phyloP scores from a whole-genome alignment of 306 rosid species.

The Styphnolobium japonicum region DNA sequence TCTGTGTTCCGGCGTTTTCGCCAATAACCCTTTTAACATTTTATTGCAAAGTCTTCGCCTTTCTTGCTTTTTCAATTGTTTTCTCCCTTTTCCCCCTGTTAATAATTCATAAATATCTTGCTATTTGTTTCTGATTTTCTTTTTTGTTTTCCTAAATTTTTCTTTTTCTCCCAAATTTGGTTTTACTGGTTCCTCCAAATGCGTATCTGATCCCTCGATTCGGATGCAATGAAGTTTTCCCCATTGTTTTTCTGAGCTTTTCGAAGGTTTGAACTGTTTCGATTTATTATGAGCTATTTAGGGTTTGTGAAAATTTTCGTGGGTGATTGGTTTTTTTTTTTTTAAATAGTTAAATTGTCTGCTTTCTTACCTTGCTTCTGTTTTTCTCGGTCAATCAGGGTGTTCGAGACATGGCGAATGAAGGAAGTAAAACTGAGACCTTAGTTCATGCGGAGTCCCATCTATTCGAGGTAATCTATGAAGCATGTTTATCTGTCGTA shows the following conservation, averaged over 20 bases:
- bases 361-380: slow-evolving; percentile 5
- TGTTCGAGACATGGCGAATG: slow-evolving; percentile 63
- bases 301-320: slow-evolving; percentile 42
- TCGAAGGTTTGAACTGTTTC: slow-evolving; percentile 43
- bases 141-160: slow-evolving; percentile 13
- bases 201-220: slow-evolving; percentile 27
- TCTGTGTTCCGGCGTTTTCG: slow-evolving; percentile 29
- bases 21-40: slow-evolving; percentile 20
- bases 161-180: slow-evolving; percentile 38
- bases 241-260: not conserved
- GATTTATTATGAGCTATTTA: slow-evolving; percentile 36
- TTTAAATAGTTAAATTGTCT: not conserved
- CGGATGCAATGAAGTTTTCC: not conserved
- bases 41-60: slow-evolving; percentile 23
- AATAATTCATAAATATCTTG: slow-evolving; percentile 30
- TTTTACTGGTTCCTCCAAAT: slow-evolving; percentile 31
- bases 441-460: slow-evolving; percentile 55
- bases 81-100: slow-evolving; percentile 19
- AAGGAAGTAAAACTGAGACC: slow-evolving; percentile 76
- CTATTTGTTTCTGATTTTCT: slow-evolving; percentile 24
- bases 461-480: slow-evolving; percentile 60
- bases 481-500: not conserved
- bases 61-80: not conserved
- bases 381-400: slow-evolving; percentile 32
- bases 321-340: not conserved